A percentile compares a stretch with the other conserved stretches of the same genome.
Conservation (phyloP, 176 grass and related monocot species). For the Urochloa ruziziensis region DNA sequence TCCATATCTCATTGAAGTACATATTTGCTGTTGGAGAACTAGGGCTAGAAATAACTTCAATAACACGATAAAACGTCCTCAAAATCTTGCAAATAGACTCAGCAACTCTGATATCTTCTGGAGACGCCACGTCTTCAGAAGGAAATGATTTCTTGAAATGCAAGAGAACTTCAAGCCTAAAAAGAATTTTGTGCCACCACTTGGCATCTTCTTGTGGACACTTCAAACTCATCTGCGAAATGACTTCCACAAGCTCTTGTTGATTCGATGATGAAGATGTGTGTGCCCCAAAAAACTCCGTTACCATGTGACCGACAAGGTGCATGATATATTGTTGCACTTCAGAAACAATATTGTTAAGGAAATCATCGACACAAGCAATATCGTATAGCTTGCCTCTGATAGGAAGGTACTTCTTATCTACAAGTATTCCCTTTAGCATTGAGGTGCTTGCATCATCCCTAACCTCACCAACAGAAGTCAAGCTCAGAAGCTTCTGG, state of each 20-base stretch:
- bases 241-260: slow-evolving; percentile 40
- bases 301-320: slow-evolving; percentile 42
- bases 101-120: slow-evolving; percentile 31
- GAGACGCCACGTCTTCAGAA: slow-evolving; percentile 35
- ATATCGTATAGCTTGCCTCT: slow-evolving; percentile 41
- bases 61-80: slow-evolving; percentile 46
- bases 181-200: slow-evolving; percentile 55
- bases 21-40: slow-evolving; percentile 40
- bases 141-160: slow-evolving; percentile 53
- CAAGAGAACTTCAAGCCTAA: slow-evolving; percentile 53
- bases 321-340: slow-evolving; percentile 45
- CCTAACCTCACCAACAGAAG: slow-evolving; percentile 44
- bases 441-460: slow-evolving; percentile 24
- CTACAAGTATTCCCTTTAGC: slow-evolving; percentile 45
- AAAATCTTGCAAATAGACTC: slow-evolving; percentile 54
- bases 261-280: slow-evolving; percentile 31
- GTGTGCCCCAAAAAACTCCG: slow-evolving; percentile 31
- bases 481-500: slow-evolving; percentile 53
- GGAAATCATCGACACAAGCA: slow-evolving; percentile 45
- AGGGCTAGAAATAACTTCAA: slow-evolving; percentile 44
- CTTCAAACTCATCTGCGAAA: slow-evolving; percentile 55
- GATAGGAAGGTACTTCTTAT: slow-evolving; percentile 46
- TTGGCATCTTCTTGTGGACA: slow-evolving; percentile 53
- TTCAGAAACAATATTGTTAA: slow-evolving; percentile 45
- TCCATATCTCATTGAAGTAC: slow-evolving; percentile 59